These are phyloP conservation scores for Neurospora sp. DNA, from an alignment of 495 filamentous ascomycete genomes.

Conservation along the genomic window DNA sequence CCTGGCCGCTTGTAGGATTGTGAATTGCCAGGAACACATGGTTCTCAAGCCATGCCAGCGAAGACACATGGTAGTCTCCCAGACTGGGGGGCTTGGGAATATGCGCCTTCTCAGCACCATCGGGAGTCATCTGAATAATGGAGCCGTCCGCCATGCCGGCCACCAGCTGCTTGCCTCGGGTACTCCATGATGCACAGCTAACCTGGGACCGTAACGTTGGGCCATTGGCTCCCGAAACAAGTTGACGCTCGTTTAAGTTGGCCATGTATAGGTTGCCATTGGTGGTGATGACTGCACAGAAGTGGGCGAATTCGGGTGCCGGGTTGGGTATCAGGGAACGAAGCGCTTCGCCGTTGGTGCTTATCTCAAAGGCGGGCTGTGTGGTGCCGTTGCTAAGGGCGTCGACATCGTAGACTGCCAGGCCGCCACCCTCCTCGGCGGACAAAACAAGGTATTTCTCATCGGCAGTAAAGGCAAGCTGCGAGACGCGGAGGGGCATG, in stretches of 20 bases:
- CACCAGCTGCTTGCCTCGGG: conserved; percentile 82
- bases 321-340: conserved; percentile 77
- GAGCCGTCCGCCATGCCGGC: conserved; percentile 79
- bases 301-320: conserved; percentile 46
- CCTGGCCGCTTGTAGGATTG: conserved; percentile 47
- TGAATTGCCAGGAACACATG: conserved; percentile 72
- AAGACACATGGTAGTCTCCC: conserved; percentile 66
- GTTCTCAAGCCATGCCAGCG: conserved; percentile 81
- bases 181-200: conserved; percentile 85
- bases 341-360: conserved; percentile 63
- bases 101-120: conserved; percentile 61
- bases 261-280: conserved; percentile 77
- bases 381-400: conserved; percentile 53
- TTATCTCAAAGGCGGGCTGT: conserved; percentile 58
- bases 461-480: conserved; percentile 79
- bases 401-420: conserved; percentile 71
- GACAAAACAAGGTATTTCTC: conserved; percentile 77
- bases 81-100: conserved; percentile 70
- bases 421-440: conserved; percentile 69
- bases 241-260: conserved; percentile 57
- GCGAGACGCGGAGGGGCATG: conserved; percentile 67
- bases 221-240: conserved; percentile 50
- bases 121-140: conserved; percentile 71
- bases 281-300: conserved; percentile 69
- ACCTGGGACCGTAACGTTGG: conserved; percentile 61